Conservation (phyloP, 257 asterid genomes). For the Cinchona pubescens region DNA sequence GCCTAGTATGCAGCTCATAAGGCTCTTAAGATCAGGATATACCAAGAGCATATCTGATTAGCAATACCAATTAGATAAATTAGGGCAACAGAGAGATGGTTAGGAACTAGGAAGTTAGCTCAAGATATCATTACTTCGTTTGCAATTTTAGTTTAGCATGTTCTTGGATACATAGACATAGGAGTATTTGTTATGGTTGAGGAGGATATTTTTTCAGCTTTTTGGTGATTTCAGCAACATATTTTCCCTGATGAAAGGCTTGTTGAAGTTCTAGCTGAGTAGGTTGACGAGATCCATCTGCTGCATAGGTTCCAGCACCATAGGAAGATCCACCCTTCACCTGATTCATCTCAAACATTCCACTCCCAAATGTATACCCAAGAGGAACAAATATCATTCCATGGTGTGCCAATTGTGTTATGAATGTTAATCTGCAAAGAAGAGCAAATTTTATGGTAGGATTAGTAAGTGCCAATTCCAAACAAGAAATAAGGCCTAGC, state of each 20-base stretch:
- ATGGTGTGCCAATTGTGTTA: conserved; percentile 84
- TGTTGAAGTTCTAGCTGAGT: conserved; percentile 70
- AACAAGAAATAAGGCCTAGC: not conserved
- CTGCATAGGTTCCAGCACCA: conserved; percentile 86
- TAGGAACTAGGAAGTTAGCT: not conserved
- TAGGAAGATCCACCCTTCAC: conserved; percentile 86
- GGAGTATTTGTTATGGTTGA: not conserved
- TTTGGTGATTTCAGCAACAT: conserved; percentile 59
- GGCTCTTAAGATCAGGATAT: too few relatives aligned
- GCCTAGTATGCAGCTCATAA: too few relatives aligned
- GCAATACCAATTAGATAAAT: too few relatives aligned
- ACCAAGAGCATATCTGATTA: too few relatives aligned
- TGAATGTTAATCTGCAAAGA: conserved; percentile 62
- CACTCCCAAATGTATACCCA: conserved; percentile 74
- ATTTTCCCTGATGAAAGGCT: conserved; percentile 87
- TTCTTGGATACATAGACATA: not conserved
- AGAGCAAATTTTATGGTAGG: not conserved
- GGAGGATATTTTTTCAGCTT: conserved; percentile 43
- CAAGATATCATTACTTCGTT: too few relatives aligned
- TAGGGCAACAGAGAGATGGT: too few relatives aligned
- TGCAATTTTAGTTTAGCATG: not conserved
- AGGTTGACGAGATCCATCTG: conserved; percentile 80
- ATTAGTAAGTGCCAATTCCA: not conserved
- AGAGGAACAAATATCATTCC: conserved; percentile 85
- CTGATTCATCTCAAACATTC: conserved; percentile 80